Percentiles rank a stretch among this genome's conserved stretches.
phyloP scores from a whole-genome alignment of 2,329 filamentous ascomycete genomes.

The Bretziella fagacearum region DNA sequence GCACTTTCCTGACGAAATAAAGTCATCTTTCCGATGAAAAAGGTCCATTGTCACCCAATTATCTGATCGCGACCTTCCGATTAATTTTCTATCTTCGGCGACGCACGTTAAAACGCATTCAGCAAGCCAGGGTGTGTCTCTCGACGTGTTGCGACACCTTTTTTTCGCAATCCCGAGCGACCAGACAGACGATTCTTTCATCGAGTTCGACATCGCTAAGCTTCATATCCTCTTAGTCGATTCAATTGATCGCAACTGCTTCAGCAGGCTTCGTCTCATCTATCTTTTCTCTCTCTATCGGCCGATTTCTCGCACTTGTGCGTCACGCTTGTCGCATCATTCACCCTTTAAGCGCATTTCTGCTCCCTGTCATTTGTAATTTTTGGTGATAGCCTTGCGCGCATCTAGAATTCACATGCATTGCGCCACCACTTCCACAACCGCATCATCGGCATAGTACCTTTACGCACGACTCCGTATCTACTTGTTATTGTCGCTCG shows the following conservation, averaged over 20 bases:
- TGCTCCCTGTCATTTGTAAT: constrained; percentile 5
- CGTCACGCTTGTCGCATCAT: constrained; percentile 7
- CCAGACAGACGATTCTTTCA: too few species aligned
- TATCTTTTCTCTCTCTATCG: neutral
- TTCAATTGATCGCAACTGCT: neutral
- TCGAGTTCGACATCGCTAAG: too few species aligned
- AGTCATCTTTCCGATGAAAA: too few species aligned
- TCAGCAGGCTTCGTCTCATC: neutral
- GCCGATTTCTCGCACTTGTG: neutral
- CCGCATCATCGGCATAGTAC: neutral
- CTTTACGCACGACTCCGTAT: too few species aligned
- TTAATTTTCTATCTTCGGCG: too few species aligned
- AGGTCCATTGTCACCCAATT: too few species aligned
- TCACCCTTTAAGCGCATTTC: constrained; percentile 12
- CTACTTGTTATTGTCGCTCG: neutral
- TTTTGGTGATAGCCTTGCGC: constrained; percentile 4
- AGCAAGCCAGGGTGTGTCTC: neutral
- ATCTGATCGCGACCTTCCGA: too few species aligned
- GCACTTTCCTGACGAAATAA: too few species aligned
- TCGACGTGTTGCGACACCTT: constrained; percentile 4
- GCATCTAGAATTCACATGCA: constrained; percentile 2
- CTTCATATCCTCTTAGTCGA: too few species aligned
- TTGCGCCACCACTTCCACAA: constrained; percentile 3
- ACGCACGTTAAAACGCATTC: neutral
- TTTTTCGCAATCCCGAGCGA: neutral